Percentiles rank a stretch among this genome's conserved stretches.
Conservation (phyloP, 2,329 filamentous ascomycete species). For the Tolypocladium capitatum region DNA sequence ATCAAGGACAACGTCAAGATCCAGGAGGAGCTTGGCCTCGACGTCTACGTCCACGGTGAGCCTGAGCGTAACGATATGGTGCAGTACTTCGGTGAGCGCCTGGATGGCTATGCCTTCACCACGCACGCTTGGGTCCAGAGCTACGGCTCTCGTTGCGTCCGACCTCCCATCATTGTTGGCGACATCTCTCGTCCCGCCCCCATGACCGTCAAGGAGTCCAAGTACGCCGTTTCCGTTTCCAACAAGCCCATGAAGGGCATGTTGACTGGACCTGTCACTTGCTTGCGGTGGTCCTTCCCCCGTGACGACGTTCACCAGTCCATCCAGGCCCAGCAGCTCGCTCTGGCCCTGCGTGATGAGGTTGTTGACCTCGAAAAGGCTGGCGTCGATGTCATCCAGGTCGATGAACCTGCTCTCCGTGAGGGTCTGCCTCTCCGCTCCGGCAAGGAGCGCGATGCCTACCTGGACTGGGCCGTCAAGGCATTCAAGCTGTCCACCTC, state of each 20-base stretch:
- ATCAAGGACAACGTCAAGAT: constrained; percentile 90
- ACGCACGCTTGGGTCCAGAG: constrained; percentile 98
- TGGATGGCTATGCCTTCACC: constrained; percentile 96
- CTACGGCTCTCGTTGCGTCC: constrained; percentile 96
- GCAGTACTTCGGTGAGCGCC: constrained; percentile 97
- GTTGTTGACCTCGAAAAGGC: constrained; percentile 96
- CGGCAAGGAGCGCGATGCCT: constrained; percentile 89
- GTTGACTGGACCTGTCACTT: constrained; percentile 98
- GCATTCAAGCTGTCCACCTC: constrained; percentile 93
- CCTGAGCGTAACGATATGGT: constrained; percentile 99
- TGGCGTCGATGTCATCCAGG: constrained; percentile 95
- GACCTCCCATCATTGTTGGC: constrained; percentile 95
- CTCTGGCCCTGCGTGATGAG: constrained; percentile 95
- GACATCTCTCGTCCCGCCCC: constrained; percentile 93
- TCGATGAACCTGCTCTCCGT: constrained; percentile 97
- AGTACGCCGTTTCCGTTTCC: constrained; percentile 91
- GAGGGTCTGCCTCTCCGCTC: constrained; percentile 95
- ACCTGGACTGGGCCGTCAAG: constrained; percentile 94
- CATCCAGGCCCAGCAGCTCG: constrained; percentile 96
- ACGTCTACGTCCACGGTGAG: constrained; percentile 97
- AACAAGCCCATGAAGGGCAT: constrained; percentile 99
- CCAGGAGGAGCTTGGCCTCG: constrained; percentile 94
- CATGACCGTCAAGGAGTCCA: constrained; percentile 99
- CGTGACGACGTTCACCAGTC: constrained; percentile 99
- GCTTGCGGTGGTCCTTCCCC: constrained; percentile 98